Base-by-base conservation (phyloP, 2,329 filamentous ascomycete species). In the Verticillium isaacii region DNA sequence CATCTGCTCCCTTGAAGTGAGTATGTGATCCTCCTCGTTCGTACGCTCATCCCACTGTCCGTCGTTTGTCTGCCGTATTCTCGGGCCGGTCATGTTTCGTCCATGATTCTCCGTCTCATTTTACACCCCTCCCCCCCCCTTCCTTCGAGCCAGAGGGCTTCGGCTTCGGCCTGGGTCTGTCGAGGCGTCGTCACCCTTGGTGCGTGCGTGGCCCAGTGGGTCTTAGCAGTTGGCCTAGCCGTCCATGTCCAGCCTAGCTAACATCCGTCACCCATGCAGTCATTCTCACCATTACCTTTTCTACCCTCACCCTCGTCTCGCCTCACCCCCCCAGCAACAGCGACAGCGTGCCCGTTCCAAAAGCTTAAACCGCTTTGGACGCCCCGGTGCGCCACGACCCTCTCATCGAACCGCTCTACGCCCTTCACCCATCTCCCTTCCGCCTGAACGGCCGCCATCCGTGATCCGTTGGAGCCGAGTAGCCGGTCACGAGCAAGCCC, bases 301-400 rank as follows among this genome's bases (percentile, higher is more conserved):
- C 59, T 58, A 50, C 39, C 45, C 45, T 54, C 41, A 39, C 50
- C 39, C 39, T 50, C 34, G 41, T 52, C 41, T 52, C 58, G 19
- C 45, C 45, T 45, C 39, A 45, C 39, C 45, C 45, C 45, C 45
- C 45, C 19, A 52, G 45, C 45, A 52, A 52, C n/a, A 52, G n/a
- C 45, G 45, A 23, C 45, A 52, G 45, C 45, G 45, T 52, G 39
- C 45, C 57, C 57, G 57, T 41, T 50, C 57, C 23, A 58, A 58
- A 58, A 58, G 57, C 57, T 58, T 58, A 58, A 58, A 58, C 57
- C 37, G n/a, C 15, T 58, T 41, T 58, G 37, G 57, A 41, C 45
- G 45, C 45, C 45, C 45, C 29, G 45, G 37, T 39, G 29, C 57
- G 57, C 57, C 57, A 50, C 57, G n/a, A 25, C 19, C 39, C 15